These are phyloP conservation scores for Trichomonas vaginalis DNA, from an alignment of 208 protist species.

Conservation along the genomic window DNA sequence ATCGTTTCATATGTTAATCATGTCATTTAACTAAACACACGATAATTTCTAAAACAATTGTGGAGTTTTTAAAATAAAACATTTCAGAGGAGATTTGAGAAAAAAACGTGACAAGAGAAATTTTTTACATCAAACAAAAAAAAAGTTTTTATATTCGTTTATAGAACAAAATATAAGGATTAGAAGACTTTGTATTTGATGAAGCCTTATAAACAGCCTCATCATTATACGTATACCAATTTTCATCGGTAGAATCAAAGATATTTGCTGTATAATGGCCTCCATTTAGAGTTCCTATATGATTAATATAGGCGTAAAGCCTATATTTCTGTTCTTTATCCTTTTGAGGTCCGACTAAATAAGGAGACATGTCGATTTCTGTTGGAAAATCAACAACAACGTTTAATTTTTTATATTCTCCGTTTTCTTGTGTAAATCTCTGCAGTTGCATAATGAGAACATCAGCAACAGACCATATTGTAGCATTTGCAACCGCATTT, in stretches of 20 bases:
- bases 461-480: conserved; percentile 6
- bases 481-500: not conserved
- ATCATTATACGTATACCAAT: conserved; percentile 2
- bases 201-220: not conserved
- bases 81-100: too few species aligned
- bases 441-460: not conserved
- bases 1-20: too few species aligned
- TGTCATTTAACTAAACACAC: too few species aligned
- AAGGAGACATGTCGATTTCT: not conserved
- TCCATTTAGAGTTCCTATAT: not conserved
- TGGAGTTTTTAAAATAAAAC: too few species aligned
- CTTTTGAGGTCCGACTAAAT: not conserved
- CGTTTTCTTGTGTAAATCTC: not conserved
- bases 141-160: too few species aligned
- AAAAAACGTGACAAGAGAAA: too few species aligned
- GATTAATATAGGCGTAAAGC: not conserved
- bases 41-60: too few species aligned
- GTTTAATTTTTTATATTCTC: not conserved
- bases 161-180: not conserved
- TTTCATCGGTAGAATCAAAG: not conserved
- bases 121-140: too few species aligned
- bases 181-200: not conserved
- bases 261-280: not conserved
- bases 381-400: not conserved
- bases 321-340: not conserved